Evolutionary conservation across 768 basidiomycete species (phyloP), one percentile per base, ranked within the genome.

Genomic region (Mycena albidolilacea): DNA sequence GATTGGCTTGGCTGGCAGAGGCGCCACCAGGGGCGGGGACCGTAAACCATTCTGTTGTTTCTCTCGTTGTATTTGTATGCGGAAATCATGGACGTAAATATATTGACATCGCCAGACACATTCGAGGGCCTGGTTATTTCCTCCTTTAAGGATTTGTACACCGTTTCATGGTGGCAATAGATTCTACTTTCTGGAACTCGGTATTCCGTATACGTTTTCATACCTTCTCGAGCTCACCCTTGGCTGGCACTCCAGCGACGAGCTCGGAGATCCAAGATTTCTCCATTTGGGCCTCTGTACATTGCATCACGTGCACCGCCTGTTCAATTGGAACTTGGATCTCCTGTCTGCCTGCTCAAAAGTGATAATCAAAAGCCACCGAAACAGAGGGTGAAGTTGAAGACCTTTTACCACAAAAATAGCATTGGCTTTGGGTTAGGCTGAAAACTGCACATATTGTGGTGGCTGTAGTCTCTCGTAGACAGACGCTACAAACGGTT

Each of bases 1-100:
- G 44, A 78, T 92, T 70, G 92, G 92, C 7, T 89, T 86, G 76
- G 87, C 92, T 55, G 91, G 90, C 30, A 82, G 91, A 68, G 89
- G 90, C 64, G 70, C 80, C 64, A 70, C n/a, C 77, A 73, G 62
- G 81, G 39, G 72, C 77, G 64, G 75, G 68, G 59, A 44, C 73
- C 57, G 77, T 76, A 70, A 48, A 30, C 1, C 1, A 14, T 7
- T 7, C 37, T n/a, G 43, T 48, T 43, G 52, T 46, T 50, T 30
- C 12, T 41, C 50, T 62, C 64, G 35, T 72, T 67, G 50, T 72
- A 65, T 67, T 67, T 57, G 41, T 72, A 64, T 63, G 62, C 54
- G 60, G 50, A 39, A 57, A 50, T 37, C 35, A 66, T 61, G 41
- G 14, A 61, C 39, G 59, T 65, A 58, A 52, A 30, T 30, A 30